Base-by-base conservation (phyloP, 768 basidiomycete genomes). In the Hypholoma sublateritium region DNA sequence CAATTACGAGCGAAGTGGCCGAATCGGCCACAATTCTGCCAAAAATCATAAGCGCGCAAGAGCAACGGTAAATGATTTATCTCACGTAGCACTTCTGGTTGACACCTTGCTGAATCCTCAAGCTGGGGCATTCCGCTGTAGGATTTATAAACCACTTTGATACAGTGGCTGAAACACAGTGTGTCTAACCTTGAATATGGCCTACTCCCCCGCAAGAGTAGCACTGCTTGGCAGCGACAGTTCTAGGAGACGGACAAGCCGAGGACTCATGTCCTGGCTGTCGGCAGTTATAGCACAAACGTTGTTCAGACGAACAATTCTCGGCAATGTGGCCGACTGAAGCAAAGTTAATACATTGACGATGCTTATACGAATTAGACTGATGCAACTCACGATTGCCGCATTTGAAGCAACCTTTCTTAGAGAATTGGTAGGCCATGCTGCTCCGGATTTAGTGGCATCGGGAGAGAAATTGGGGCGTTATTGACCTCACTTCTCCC, bases 211-310 rank as follows among this genome's bases (percentile, higher is more conserved):
- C 91, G 66, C 93, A 97, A 37, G 88, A 89, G 71, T 95, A 96
- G 70, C 94, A 96, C 72, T 95, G 92, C 74, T 93, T 95, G 28
- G 89, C 85, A 49, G 89, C 82, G 44, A 88, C 88, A 39, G 85
- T 88, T 59, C 91, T 84, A 37, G 93, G 93, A 62, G 85, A 85
- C 39, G 92, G 89, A 70, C 94, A 95, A 54, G 89, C 85, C 54
- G 90, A 87, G 17, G 90, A 93, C 72, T 95, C 93, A 65, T 95
- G 94, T 39, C 94, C 94, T n/a, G 93, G 89, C 70, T 94, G 90
- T 62, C 91, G 87, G 72, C 94, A 96, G 70, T 95, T 96, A 77
- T 94, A 96, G 76, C 94, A 96, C 58, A 96, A 83, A 65, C 92
- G 85, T 70, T 91, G 85, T 66, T 90, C 89, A 61, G 91, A 91